A percentile compares a stretch with the other conserved stretches of the same genome.
phyloP scores from a whole-genome alignment of 345 rosid species.

The Litchi chinensis region DNA sequence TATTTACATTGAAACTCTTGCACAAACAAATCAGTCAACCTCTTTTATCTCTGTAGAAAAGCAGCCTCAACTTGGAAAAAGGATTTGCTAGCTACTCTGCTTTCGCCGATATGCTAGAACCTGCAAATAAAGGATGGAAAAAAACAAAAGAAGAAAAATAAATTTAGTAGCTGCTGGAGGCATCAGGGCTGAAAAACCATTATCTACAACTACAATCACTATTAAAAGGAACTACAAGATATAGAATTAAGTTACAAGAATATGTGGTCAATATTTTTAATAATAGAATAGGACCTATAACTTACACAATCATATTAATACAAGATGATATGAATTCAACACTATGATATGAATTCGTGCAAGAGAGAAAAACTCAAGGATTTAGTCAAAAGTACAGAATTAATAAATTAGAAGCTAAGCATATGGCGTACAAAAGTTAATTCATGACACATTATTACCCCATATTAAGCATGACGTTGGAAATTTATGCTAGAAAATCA shows the following conservation, averaged over 20 bases:
- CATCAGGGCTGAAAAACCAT: background rate
- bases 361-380: background rate
- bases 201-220: background rate
- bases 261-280: background rate
- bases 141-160: background rate
- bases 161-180: background rate
- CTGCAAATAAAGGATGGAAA: slow-evolving; percentile 32
- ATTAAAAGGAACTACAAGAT: background rate
- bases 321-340: background rate
- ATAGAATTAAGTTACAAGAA: background rate
- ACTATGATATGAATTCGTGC: background rate
- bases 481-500: background rate
- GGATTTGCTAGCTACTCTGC: slow-evolving; percentile 20
- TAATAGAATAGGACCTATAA: background rate
- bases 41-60: background rate
- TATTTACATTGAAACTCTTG: slow-evolving; percentile 6
- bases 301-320: background rate
- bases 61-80: background rate
- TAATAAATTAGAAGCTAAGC: background rate
- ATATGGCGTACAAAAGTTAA: background rate
- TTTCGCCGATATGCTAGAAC: slow-evolving; percentile 54
- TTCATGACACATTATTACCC: background rate
- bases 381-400: background rate
- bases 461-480: background rate
- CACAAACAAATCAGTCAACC: background rate